Conservation (phyloP, 345 rosid genomes). For the Passiflora organensis region DNA sequence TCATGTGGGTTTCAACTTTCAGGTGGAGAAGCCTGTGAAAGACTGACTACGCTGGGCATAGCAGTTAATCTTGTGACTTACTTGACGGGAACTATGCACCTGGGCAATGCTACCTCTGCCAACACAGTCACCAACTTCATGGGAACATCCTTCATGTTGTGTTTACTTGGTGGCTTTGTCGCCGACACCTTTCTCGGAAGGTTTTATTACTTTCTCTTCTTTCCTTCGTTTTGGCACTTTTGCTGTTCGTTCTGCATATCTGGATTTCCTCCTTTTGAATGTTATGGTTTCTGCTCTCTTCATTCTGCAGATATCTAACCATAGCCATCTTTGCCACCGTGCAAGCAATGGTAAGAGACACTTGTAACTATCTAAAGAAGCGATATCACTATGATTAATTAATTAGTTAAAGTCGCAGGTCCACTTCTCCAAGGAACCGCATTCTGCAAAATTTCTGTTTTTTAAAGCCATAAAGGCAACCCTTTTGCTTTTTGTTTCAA, state of each 20-base stretch:
- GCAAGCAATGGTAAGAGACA: conserved; percentile 79
- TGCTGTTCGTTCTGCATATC: too few species aligned
- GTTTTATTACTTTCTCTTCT: conserved; percentile 15
- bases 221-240: background rate
- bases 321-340: conserved; percentile 79
- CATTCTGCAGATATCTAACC: conserved; percentile 59
- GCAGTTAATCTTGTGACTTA: conserved; percentile 93
- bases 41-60: conserved; percentile 88
- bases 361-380: too few species aligned
- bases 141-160: conserved; percentile 94
- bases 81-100: conserved; percentile 83
- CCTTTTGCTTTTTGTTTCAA: background rate
- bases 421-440: too few species aligned
- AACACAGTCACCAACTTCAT: conserved; percentile 86
- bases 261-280: background rate
- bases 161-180: conserved; percentile 85
- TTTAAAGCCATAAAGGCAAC: background rate
- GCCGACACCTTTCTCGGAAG: conserved; percentile 99
- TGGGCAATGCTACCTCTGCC: conserved; percentile 81
- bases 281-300: background rate
- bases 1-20: background rate
- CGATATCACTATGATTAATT: too few species aligned
- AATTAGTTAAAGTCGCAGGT: too few species aligned
- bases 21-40: conserved; percentile 81
- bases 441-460: too few species aligned